Evolutionary conservation across 108 stramenopile species (phyloP).

Genomic region (Conticribra weissflogii): DNA sequence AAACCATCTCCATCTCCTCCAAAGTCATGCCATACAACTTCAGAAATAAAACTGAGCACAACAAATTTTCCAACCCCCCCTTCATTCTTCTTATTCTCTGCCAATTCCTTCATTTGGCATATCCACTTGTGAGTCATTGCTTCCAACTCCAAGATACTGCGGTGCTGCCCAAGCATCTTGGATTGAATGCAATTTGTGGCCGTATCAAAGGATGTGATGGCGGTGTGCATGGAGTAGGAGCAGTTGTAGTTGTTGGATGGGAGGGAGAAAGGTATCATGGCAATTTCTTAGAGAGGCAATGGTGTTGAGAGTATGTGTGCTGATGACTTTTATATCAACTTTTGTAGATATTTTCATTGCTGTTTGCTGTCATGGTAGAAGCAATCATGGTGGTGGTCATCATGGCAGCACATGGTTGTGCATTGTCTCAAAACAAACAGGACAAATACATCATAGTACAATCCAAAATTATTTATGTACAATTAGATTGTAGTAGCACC

Average conservation of each 20-base stretch:
- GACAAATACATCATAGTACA: too few relatives aligned
- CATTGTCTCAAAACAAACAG: too few relatives aligned
- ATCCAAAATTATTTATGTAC: too few relatives aligned
- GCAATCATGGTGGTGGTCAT: too few relatives aligned
- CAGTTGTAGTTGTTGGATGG: conserved; percentile 48
- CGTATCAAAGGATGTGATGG: conserved; percentile 46
- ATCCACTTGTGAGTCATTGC: conserved; percentile 19
- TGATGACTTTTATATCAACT: too few relatives aligned
- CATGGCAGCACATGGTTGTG: too few relatives aligned
- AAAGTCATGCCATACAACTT: conserved; percentile 31
- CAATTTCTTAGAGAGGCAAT: neutral
- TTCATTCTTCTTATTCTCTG: conserved; percentile 7
- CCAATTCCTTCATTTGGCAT: conserved; percentile 24
- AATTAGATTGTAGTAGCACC: too few relatives aligned
- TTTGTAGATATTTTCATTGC: too few relatives aligned
- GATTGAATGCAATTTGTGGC: conserved; percentile 28
- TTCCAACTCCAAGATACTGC: conserved; percentile 18
- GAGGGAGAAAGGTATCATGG: conserved; percentile 37
- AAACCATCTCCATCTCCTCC: conserved; percentile 21
- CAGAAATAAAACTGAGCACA: conserved; percentile 26
- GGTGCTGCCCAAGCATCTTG: conserved; percentile 7
- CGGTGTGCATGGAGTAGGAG: conserved; percentile 27
- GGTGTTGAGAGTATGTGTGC: too few relatives aligned
- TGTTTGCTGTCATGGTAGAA: too few relatives aligned
- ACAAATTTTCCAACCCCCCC: conserved; percentile 7